Conservation (phyloP, 2,329 filamentous ascomycete species). For the Colletotrichum orchidophilum region DNA sequence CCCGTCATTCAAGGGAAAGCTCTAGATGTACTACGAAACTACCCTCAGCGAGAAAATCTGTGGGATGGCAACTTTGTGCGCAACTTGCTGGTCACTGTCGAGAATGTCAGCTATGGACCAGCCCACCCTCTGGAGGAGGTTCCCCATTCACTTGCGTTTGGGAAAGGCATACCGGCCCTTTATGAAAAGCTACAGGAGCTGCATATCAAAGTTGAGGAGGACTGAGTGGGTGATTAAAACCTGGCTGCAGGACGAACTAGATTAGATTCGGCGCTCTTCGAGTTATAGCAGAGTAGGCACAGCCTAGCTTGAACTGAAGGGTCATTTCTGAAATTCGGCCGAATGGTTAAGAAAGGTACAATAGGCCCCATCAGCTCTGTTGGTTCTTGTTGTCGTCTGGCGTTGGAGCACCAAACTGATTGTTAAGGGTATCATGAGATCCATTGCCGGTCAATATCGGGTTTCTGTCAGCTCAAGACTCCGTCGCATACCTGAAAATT, state of each 20-base stretch:
- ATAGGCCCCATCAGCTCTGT: too few relatives aligned
- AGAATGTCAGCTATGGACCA: background rate
- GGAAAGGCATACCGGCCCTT: conserved; percentile 16
- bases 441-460: background rate
- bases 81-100: conserved; percentile 15
- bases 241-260: conserved; percentile 38
- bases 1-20: conserved; percentile 3
- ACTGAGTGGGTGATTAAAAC: conserved; percentile 44
- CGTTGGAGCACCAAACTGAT: background rate
- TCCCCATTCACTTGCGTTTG: conserved; percentile 5
- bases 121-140: conserved; percentile 3
- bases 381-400: too few relatives aligned
- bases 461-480: background rate
- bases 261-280: background rate
- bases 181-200: conserved; percentile 19
- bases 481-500: too few relatives aligned
- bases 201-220: background rate
- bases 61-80: conserved; percentile 18
- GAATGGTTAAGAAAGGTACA: too few relatives aligned
- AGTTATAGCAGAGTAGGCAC: background rate
- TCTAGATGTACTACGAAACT: conserved; percentile 13
- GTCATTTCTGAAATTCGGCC: too few relatives aligned
- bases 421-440: background rate
- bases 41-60: conserved; percentile 11
- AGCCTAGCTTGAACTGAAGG: background rate